A percentile compares a stretch with the other conserved stretches of the same genome.
Conservation (phyloP, 805 yeast species). For the Wickerhamomyces chaumierensis region DNA sequence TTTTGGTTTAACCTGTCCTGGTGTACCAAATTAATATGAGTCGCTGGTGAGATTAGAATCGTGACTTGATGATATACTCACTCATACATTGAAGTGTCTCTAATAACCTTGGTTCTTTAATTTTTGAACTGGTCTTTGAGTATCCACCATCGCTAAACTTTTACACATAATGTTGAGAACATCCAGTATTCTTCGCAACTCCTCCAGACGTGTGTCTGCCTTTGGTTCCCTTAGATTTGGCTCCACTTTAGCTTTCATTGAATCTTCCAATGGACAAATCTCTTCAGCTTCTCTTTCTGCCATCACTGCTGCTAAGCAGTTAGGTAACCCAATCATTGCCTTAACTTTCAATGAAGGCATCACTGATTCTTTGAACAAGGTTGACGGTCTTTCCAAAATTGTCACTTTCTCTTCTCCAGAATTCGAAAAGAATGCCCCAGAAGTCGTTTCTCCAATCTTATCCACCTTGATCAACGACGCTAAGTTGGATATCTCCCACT, state of each 20-base stretch:
- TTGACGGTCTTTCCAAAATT: slow-evolving; percentile 30
- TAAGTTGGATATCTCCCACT: slow-evolving; percentile 45
- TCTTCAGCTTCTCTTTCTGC: slow-evolving; percentile 64
- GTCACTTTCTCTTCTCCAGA: slow-evolving; percentile 45
- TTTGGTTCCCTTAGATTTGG: slow-evolving; percentile 28
- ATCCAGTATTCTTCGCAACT: background rate
- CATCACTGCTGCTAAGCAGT: slow-evolving; percentile 62
- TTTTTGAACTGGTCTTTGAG: background rate
- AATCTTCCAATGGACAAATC: slow-evolving; percentile 39
- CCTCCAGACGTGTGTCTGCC: background rate
- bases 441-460: slow-evolving; percentile 64
- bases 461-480: slow-evolving; percentile 23
- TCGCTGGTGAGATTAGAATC: too few relatives aligned
- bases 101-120: too few relatives aligned
- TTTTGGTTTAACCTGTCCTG: too few relatives aligned
- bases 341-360: slow-evolving; percentile 53
- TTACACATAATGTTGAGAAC: background rate
- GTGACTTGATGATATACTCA: too few relatives aligned
- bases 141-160: too few relatives aligned
- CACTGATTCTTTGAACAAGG: slow-evolving; percentile 41
- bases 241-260: slow-evolving; percentile 72
- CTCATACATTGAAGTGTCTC: too few relatives aligned
- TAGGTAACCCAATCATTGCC: slow-evolving; percentile 76
- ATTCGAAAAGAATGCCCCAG: slow-evolving; percentile 69
- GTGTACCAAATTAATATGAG: too few relatives aligned